Percentiles rank a stretch among this genome's conserved stretches.
phyloP scores from a whole-genome alignment of 352 stramenopile genomes.

The Pythium utonaiense region DNA sequence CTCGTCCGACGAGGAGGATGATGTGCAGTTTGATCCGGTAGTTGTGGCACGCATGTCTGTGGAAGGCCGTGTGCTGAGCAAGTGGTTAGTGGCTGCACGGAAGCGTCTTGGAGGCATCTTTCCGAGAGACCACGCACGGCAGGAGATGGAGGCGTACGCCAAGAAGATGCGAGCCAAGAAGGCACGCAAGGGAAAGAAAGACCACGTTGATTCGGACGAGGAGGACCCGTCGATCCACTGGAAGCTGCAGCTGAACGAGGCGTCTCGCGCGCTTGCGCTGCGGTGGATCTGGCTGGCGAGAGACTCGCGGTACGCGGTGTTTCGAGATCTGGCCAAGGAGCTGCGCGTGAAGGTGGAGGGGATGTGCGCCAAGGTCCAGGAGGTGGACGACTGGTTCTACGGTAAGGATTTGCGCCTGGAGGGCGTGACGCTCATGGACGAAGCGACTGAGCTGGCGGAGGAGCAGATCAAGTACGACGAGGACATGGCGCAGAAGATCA shows the following conservation, averaged over 20 bases:
- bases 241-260: conserved; percentile 81
- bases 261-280: conserved; percentile 65
- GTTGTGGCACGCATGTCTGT: conserved; percentile 86
- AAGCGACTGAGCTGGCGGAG: conserved; percentile 47
- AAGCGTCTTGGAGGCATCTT: conserved; percentile 90
- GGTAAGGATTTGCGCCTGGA: conserved; percentile 83
- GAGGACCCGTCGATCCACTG: conserved; percentile 68
- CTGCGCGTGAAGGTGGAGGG: conserved; percentile 51
- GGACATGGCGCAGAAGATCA: conserved; percentile 72
- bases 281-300: conserved; percentile 81
- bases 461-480: conserved; percentile 72
- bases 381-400: conserved; percentile 94
- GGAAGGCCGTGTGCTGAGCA: conserved; percentile 92
- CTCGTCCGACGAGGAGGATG: conserved; percentile 90
- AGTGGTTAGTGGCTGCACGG: conserved; percentile 93
- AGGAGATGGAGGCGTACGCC: conserved; percentile 92
- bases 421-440: conserved; percentile 54
- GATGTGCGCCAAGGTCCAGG: conserved; percentile 78
- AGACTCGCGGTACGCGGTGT: conserved; percentile 48
- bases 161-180: conserved; percentile 84
- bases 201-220: conserved; percentile 68
- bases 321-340: conserved; percentile 40
- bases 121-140: conserved; percentile 72
- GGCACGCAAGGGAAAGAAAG: conserved; percentile 52
- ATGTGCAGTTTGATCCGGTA: conserved; percentile 89